Conservation (phyloP, 306 rosid genomes). For the Oemleria cerasiformis region DNA sequence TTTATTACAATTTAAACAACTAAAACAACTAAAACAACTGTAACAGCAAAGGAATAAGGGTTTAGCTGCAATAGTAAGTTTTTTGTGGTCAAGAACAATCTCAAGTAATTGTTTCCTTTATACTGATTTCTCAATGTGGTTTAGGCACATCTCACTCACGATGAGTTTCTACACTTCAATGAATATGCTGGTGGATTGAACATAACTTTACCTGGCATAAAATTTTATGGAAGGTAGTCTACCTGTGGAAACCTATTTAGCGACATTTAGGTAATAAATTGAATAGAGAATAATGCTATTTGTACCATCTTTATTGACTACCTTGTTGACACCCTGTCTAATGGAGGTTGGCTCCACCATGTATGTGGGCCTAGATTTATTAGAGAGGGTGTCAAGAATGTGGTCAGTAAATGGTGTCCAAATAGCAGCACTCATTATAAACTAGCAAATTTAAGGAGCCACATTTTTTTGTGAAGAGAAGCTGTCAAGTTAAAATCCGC, state of each 20-base stretch:
- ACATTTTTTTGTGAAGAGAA: neutral
- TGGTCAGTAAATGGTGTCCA: neutral
- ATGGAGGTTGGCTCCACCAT: too few species aligned
- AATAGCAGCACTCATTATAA: neutral
- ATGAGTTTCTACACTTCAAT: neutral
- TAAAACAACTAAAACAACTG: neutral
- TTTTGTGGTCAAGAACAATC: slow-evolving; percentile 2
- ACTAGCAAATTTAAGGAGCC: neutral
- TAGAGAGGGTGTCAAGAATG: too few species aligned
- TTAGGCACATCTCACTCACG: neutral
- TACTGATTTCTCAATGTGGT: neutral
- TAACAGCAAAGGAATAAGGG: neutral
- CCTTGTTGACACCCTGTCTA: too few species aligned
- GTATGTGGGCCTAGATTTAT: too few species aligned
- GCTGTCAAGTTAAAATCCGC: neutral
- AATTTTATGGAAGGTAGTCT: neutral
- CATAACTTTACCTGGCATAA: neutral
- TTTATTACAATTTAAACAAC: neutral
- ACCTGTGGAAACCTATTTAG: neutral
- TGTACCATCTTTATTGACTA: too few species aligned
- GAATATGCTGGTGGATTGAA: neutral
- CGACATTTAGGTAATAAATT: neutral
- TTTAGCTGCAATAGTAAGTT: neutral
- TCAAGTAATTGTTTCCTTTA: neutral
- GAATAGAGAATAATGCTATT: neutral